phyloP scores from a whole-genome alignment of 139 green algal genomes.

The Micractinium conductrix region DNA sequence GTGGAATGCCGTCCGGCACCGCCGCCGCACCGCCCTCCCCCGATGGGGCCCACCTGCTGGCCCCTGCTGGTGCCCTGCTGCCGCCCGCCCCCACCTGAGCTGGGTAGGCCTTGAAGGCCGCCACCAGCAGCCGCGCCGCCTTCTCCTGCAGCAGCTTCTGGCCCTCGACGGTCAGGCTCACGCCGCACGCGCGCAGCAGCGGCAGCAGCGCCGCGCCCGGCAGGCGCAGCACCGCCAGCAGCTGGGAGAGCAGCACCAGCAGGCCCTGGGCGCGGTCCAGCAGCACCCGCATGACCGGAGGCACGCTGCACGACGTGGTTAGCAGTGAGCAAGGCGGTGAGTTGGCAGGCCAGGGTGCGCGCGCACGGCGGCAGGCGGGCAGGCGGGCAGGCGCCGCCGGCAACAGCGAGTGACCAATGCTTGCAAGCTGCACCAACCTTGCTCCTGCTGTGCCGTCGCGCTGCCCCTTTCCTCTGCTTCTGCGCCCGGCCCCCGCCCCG shows the following conservation, averaged over 20 bases:
- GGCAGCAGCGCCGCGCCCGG: constrained; percentile 57
- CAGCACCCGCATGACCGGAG: constrained; percentile 20
- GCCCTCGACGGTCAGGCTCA: constrained; percentile 60
- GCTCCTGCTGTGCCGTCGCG: background rate
- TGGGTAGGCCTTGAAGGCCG: constrained; percentile 52
- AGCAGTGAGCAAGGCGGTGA: background rate
- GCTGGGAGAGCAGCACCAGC: constrained; percentile 42
- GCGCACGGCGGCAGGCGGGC: background rate
- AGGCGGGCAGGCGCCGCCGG: background rate
- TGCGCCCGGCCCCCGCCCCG: too few species aligned
- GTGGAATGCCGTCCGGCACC: too few species aligned
- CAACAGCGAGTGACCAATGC: background rate
- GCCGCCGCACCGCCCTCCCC: too few species aligned
- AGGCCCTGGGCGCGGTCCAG: constrained; percentile 38
- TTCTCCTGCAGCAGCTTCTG: constrained; percentile 68
- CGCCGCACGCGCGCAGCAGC: constrained; percentile 59
- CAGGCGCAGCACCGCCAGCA: constrained; percentile 47
- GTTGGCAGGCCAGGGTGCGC: background rate
- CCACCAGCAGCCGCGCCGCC: constrained; percentile 51
- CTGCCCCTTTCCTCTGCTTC: background rate
- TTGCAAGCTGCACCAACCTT: background rate
- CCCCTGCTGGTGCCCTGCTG: too few species aligned
- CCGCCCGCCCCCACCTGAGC: constrained; percentile 15
- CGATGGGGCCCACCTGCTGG: too few species aligned
- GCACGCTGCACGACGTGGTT: constrained; percentile 13